Base-by-base conservation (phyloP, 495 filamentous ascomycete genomes). In the Hypoxylon subgilvum region DNA sequence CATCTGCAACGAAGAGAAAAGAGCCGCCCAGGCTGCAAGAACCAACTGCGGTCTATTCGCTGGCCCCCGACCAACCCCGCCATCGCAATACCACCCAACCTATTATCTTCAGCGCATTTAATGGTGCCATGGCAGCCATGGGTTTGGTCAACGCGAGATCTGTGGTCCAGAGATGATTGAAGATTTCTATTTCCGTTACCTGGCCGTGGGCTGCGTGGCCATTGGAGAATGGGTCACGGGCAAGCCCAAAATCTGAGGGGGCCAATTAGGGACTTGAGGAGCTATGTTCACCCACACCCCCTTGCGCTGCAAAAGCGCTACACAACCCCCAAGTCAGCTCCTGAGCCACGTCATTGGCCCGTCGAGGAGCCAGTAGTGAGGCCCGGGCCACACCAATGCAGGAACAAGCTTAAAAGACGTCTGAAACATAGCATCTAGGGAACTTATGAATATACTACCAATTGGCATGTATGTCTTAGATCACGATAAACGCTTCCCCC, bases 121-220 rank as follows among this genome's bases (percentile, higher is more conserved):
- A 28, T 58, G 61, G n/a, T n/a, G n/a, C n/a, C n/a, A n/a, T n/a
- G n/a, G n/a, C n/a, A n/a, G n/a, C 61, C 61, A 64, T 58, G 61
- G 30, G 39, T 47, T 34, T n/a, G 16, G 48, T 48, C 30, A 57
- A 53, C 48, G 58, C 48, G 54, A 64, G 61, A 64, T 64, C 61
- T 64, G 41, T 64, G 53, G 61, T 36, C 34, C 22, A 55, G 44
- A 58, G 42, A 45, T 30, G 13, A 44, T 55, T n/a, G 31, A 45
- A 35, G 19, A 45, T 54, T 63, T 64, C 61, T 64, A 64, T 64
- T 64, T 58, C 38, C 54, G 54, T 54, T 32, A n/a, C 48, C 18
- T 10, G 61, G 48, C 32, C 54, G 54, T 32, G n/a, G n/a, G n/a
- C n/a, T n/a, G n/a, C n/a, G n/a, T n/a, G 49, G 39, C 61, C 54